These are phyloP conservation scores for Pythium monospermum DNA, from an alignment of 352 stramenopile genomes.

Conservation along the genomic window DNA sequence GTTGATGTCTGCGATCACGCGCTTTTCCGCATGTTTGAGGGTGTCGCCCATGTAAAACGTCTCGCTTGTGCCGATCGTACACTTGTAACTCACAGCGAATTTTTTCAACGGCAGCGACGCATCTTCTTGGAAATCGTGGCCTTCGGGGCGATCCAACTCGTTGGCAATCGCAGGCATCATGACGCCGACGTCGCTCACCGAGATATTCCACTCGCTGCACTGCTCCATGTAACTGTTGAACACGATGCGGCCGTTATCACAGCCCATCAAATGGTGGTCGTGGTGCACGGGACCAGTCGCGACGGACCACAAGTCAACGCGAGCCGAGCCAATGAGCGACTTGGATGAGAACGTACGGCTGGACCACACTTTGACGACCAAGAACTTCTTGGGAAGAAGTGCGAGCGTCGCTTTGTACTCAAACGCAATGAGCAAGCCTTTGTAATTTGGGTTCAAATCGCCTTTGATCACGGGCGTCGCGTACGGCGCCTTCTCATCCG, in stretches of 20 bases:
- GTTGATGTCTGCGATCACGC: conserved; percentile 69
- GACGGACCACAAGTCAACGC: conserved; percentile 79
- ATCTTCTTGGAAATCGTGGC: conserved; percentile 88
- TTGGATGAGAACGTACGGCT: conserved; percentile 76
- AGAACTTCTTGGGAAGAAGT: conserved; percentile 44
- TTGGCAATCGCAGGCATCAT: conserved; percentile 89
- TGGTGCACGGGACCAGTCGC: conserved; percentile 84
- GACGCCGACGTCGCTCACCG: conserved; percentile 80
- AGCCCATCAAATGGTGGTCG: conserved; percentile 81
- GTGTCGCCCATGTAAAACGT: conserved; percentile 85
- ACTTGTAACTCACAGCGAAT: conserved; percentile 88
- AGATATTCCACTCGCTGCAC: conserved; percentile 88
- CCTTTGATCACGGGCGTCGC: conserved; percentile 79
- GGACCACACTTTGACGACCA: conserved; percentile 82
- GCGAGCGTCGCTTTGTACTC: conserved; percentile 76
- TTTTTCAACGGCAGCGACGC: conserved; percentile 84
- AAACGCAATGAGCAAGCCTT: conserved; percentile 80
- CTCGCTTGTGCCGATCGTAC: conserved; percentile 82
- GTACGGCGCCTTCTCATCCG: conserved; percentile 62
- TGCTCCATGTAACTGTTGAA: conserved; percentile 92
- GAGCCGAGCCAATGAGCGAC: conserved; percentile 65
- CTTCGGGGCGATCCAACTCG: conserved; percentile 83
- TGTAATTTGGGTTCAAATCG: conserved; percentile 87
- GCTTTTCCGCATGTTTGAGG: conserved; percentile 75
- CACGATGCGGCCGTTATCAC: conserved; percentile 82